These are phyloP conservation scores for California macrophylla DNA, from an alignment of 441 rosid species.

Conservation along the genomic window DNA sequence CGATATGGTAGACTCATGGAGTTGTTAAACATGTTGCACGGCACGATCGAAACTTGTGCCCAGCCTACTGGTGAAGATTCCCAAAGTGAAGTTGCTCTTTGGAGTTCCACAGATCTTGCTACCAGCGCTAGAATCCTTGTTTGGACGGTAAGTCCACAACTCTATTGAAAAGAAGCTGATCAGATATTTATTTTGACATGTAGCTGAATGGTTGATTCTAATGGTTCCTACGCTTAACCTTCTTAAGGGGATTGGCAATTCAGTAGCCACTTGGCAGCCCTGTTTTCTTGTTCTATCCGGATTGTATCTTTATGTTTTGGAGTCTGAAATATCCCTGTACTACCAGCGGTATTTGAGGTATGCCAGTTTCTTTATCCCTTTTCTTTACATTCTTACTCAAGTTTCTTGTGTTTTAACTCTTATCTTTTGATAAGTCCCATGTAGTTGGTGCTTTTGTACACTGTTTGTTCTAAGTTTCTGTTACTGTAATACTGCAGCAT, in stretches of 20 bases:
- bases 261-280: slow-evolving; percentile 88
- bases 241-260: slow-evolving; percentile 87
- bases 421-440: neutral
- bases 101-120: slow-evolving; percentile 70
- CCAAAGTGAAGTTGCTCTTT: slow-evolving; percentile 49
- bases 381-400: neutral
- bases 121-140: slow-evolving; percentile 76
- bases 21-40: slow-evolving; percentile 49
- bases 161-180: slow-evolving; percentile 14
- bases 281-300: slow-evolving; percentile 91
- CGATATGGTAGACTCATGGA: slow-evolving; percentile 74
- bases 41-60: slow-evolving; percentile 47
- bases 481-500: slow-evolving; percentile 49
- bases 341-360: slow-evolving; percentile 89
- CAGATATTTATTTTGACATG: slow-evolving; percentile 14
- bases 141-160: slow-evolving; percentile 61
- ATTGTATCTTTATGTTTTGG: slow-evolving; percentile 68
- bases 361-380: slow-evolving; percentile 20
- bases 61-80: slow-evolving; percentile 59
- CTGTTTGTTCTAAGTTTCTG: slow-evolving; percentile 9
- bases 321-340: slow-evolving; percentile 68
- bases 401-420: slow-evolving; percentile 8
- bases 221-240: slow-evolving; percentile 13
- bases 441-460: slow-evolving; percentile 2
- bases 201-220: slow-evolving; percentile 9